Percentiles rank a stretch among this genome's conserved stretches.
Conservation (phyloP, 2,329 filamentous ascomycete genomes). For the Hirsutella rhossiliensis region DNA sequence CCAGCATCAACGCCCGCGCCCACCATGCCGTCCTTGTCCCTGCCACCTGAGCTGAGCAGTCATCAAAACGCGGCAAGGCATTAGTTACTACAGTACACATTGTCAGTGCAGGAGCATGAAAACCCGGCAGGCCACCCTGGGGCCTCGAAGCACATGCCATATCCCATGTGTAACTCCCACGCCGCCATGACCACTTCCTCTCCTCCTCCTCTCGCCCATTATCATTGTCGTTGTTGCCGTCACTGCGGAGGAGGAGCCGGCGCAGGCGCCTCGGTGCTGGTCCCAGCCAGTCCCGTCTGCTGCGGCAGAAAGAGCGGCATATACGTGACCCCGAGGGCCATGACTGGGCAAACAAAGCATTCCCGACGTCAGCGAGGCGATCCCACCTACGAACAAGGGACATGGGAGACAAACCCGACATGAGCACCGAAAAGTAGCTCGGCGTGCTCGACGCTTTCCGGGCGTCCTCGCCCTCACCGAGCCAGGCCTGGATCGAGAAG, state of each 20-base stretch:
- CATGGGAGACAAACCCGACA: slow-evolving; percentile 50
- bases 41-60: too few species aligned
- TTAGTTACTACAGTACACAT: too few species aligned
- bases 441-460: slow-evolving; percentile 57
- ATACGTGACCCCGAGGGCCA: slow-evolving; percentile 44
- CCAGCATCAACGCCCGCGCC: too few species aligned
- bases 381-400: background rate
- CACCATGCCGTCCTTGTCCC: too few species aligned
- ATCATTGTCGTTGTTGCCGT: background rate
- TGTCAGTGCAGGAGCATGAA: too few species aligned
- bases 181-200: too few species aligned
- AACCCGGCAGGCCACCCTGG: too few species aligned
- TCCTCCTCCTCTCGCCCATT: background rate
- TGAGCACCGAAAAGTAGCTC: slow-evolving; percentile 58
- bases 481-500: slow-evolving; percentile 64
- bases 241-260: slow-evolving; percentile 6
- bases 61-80: too few species aligned
- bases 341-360: slow-evolving; percentile 27
- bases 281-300: slow-evolving; percentile 10
- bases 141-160: too few species aligned
- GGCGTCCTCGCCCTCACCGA: slow-evolving; percentile 59
- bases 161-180: too few species aligned
- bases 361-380: background rate
- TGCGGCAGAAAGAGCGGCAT: slow-evolving; percentile 38
- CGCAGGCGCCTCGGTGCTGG: slow-evolving; percentile 20